Base-by-base conservation (phyloP, 768 basidiomycete genomes). In the Crepidotus variabilis region DNA sequence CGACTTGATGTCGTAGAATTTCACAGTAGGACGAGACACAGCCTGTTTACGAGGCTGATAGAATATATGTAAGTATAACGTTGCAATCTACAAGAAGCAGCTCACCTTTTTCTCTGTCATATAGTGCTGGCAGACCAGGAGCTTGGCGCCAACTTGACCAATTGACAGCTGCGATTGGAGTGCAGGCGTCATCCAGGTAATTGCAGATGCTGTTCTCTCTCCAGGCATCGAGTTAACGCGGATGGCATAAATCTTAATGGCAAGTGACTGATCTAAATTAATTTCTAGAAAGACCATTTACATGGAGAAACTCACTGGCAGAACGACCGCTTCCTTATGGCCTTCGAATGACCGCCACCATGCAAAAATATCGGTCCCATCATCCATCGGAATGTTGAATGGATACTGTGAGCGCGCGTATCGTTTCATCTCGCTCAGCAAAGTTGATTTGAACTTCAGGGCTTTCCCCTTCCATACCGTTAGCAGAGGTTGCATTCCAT, bases 161-260 rank as follows among this genome's bases (percentile, higher is more conserved):
- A 60, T 23, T 13, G 22, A 18, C 21, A 61, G 51, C 24, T 58
- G 47, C 20, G 54, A 32, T 11, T 61, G 58, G 11, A 60, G 43
- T 0, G 56, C 32, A 10, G 58, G 57, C 18, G 62, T 77, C 22
- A 63, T 59, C 65, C 63, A 66, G 5, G 66, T 69, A 35, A 69
- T 61, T 1, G 56, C 55, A 21, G 67, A 70, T 13, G 63, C 67
- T 10, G 70, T 70, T 16, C 65, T 60, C 54, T 72, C 71, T 47
- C 71, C 70, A 6, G 67, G 56, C 69, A 72, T 72, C 0, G 69
- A 72, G 54, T 70, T 71, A n/a, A 63, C 68, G 11, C 63, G 54
- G 32, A 69, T 61, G 0, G 67, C 55, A 52, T 66, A 68, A n/a
- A 71, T 58, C 53, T 65, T 65, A n/a, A 66, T 54, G 47, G 63